Evolutionary conservation across 352 stramenopile species (phyloP).

Genomic region (Phytophthora ohioensis): DNA sequence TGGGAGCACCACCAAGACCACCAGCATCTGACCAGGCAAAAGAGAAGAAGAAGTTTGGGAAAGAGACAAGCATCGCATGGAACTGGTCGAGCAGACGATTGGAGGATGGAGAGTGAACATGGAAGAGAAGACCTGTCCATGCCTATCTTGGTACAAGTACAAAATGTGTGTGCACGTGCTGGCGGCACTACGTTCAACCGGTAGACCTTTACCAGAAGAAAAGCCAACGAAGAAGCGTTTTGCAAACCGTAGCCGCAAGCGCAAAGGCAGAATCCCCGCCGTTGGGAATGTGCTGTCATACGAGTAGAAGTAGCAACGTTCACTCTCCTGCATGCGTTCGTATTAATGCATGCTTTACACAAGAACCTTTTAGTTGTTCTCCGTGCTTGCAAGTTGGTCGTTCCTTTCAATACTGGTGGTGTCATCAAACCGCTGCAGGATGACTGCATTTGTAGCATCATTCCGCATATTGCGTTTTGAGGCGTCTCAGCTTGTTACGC

Average conservation of each 20-base stretch:
- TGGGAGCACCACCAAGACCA: neutral
- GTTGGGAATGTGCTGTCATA: neutral
- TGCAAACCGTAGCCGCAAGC: neutral
- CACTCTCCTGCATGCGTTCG: too few relatives aligned
- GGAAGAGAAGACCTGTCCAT: neutral
- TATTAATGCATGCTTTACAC: too few relatives aligned
- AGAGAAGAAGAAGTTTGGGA: constrained; percentile 11
- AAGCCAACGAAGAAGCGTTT: neutral
- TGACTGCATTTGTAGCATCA: too few relatives aligned
- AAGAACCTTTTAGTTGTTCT: too few relatives aligned
- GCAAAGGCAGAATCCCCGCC: neutral
- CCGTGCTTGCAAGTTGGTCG: too few relatives aligned
- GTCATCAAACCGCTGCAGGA: too few relatives aligned
- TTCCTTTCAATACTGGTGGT: too few relatives aligned
- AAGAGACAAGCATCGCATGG: constrained; percentile 4
- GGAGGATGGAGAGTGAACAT: neutral
- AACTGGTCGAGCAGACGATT: neutral
- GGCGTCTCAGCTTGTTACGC: too few relatives aligned
- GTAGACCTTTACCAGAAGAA: neutral
- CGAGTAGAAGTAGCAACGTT: neutral
- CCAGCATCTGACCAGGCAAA: neutral
- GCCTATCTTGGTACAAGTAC: neutral
- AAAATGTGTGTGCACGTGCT: neutral
- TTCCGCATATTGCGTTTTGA: too few relatives aligned
- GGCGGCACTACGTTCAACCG: neutral